Evolutionary conservation across 441 rosid genomes (phyloP).

Genomic region (Pelargonium australe): DNA sequence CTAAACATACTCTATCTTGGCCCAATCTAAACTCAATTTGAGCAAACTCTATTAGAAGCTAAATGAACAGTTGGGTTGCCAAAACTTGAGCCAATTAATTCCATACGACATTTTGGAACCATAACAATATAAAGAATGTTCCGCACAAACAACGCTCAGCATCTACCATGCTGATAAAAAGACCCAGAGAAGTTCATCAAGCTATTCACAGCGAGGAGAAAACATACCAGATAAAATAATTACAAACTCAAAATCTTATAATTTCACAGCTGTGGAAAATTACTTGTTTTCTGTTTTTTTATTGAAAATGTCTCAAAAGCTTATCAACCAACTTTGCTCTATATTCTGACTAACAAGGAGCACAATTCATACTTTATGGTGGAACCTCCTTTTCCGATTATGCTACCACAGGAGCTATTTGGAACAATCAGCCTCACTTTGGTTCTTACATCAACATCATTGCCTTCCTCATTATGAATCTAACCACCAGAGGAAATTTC

Average conservation of each 20-base stretch:
- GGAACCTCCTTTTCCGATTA: conserved; percentile 96
- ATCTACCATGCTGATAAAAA: background rate
- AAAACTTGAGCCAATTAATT: too few species aligned
- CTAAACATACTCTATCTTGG: background rate
- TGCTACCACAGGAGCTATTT: conserved; percentile 92
- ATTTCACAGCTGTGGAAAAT: background rate
- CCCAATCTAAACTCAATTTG: background rate
- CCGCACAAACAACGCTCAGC: background rate
- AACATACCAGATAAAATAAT: too few species aligned
- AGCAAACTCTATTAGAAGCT: background rate
- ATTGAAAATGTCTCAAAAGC: conserved; percentile 7
- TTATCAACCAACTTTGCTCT: conserved; percentile 16
- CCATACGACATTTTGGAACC: too few species aligned
- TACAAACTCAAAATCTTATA: too few species aligned
- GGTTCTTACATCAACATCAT: conserved; percentile 67
- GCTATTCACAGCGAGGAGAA: too few species aligned
- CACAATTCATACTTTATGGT: conserved; percentile 71
- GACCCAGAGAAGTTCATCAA: background rate
- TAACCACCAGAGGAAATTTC: conserved; percentile 24
- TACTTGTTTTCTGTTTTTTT: background rate
- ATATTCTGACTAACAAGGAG: conserved; percentile 20
- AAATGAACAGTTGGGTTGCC: too few species aligned
- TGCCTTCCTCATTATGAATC: conserved; percentile 70
- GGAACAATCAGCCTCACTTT: conserved; percentile 89
- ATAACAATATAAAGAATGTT: too few species aligned